These are phyloP conservation scores for Rhodomyrtus tomentosa DNA, from an alignment of 345 rosid species.

Conservation along the genomic window DNA sequence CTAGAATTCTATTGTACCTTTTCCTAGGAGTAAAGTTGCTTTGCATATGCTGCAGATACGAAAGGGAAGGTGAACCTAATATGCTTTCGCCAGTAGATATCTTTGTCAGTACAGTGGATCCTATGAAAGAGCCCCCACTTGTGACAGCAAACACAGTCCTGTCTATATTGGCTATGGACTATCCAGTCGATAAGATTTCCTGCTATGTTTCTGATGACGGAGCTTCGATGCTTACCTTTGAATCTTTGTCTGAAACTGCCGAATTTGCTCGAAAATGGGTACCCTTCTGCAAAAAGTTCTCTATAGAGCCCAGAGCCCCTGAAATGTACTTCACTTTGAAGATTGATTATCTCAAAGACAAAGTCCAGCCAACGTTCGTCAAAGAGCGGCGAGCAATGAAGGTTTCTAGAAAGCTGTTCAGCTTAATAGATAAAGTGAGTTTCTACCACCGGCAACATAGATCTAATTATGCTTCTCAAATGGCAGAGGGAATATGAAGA, in stretches of 20 bases:
- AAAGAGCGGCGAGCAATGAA: constrained; percentile 97
- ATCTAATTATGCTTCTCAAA: neutral
- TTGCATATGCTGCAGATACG: constrained; percentile 34
- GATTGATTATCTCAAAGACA: constrained; percentile 93
- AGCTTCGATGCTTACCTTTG: constrained; percentile 94
- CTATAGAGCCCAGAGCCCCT: constrained; percentile 72
- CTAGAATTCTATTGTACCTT: neutral
- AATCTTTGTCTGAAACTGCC: constrained; percentile 73
- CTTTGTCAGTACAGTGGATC: constrained; percentile 97
- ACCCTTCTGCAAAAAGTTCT: constrained; percentile 69
- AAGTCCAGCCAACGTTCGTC: constrained; percentile 92
- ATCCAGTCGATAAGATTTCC: constrained; percentile 85
- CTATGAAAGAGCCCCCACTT: constrained; percentile 98
- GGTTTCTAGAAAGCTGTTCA: constrained; percentile 24
- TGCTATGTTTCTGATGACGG: constrained; percentile 97
- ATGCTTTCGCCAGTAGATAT: constrained; percentile 79
- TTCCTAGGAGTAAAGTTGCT: neutral
- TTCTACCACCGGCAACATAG: neutral
- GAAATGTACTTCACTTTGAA: constrained; percentile 65
- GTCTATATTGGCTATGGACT: constrained; percentile 94
- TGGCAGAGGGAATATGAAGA: constrained; percentile 92
- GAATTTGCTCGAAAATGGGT: constrained; percentile 84
- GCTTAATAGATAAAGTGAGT: neutral
- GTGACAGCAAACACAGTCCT: constrained; percentile 85
- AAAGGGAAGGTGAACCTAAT: constrained; percentile 84